Base-by-base conservation (phyloP, 768 basidiomycete genomes). In the Russula foetens region DNA sequence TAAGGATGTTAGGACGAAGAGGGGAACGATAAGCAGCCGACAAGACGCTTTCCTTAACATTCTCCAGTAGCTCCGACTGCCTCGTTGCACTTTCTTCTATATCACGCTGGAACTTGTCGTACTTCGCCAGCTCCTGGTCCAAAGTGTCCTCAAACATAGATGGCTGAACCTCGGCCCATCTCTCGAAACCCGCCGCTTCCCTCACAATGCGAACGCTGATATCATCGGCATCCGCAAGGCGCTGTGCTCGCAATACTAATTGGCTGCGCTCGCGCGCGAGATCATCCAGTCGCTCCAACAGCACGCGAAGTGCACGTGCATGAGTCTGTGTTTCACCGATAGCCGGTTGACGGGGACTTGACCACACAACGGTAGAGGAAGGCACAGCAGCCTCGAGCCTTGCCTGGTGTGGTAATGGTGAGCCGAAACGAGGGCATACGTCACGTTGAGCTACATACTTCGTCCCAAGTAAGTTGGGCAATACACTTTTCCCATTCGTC, bases 111-210 rank as follows among this genome's bases (percentile, higher is more conserved):
- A 85, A 87, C 61, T 79, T 80, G 59, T 91, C 88, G 63, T 92
- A 95, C 72, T 93, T 94, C 0, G 79, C 79, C 53, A 98, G 72
- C 67, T 90, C 88, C 61, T 84, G 80, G 58, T 92, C 86, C 29
- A 87, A 81, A 14, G 90, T 76, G 56, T 89, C 87, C 68, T 94
- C 90, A 69, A 98, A 98, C 85, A 88, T 88, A 24, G 85, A 88
- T 0, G 95, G 84, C 38, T 85, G 84, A 19, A 92, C 81, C 67
- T 92, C 85, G 3, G 76, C 74, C 70, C 87, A 79, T 26, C 80
- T 78, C 53, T 86, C 85, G 47, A 93, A 78, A 2, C 81, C 81
- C 17, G 79, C 75, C 0, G 91, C 84, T 24, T 84, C 84, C 53
- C 76, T 79, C 63, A 89, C 66, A 24, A 98, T 82, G 2, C 81